These are phyloP conservation scores for Detonula confervacea DNA, from an alignment of 352 stramenopile species.

Conservation along the genomic window DNA sequence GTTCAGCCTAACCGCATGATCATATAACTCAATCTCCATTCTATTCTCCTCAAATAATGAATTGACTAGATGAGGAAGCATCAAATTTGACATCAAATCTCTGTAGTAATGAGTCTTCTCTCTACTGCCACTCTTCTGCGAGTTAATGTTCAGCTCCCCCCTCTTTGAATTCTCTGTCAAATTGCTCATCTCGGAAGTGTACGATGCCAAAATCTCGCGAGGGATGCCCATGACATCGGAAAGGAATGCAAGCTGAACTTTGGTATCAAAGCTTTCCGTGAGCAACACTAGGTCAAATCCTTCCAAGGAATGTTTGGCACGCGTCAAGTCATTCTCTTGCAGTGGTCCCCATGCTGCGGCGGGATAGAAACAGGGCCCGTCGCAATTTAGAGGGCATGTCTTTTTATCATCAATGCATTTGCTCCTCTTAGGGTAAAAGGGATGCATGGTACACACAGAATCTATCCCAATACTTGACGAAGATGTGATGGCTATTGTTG, in stretches of 20 bases:
- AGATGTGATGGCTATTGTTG: too few species aligned
- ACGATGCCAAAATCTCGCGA: not conserved
- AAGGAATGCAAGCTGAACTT: not conserved
- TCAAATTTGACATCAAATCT: not conserved
- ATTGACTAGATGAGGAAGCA: not conserved
- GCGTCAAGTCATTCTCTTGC: not conserved
- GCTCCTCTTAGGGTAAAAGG: not conserved
- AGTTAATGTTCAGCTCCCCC: not conserved
- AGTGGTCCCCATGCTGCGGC: not conserved
- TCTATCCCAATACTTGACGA: too few species aligned
- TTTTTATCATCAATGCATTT: not conserved
- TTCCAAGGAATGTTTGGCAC: not conserved
- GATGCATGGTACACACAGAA: slow-evolving; percentile 5
- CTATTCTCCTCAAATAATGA: slow-evolving; percentile 13
- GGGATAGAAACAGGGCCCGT: not conserved
- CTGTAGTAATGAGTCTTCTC: slow-evolving; percentile 4
- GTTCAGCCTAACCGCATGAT: slow-evolving; percentile 2
- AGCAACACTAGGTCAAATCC: not conserved
- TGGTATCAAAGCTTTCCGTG: not conserved
- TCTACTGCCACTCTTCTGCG: not conserved
- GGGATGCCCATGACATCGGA: not conserved
- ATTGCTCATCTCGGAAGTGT: too few species aligned
- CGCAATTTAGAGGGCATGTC: not conserved
- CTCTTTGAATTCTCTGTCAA: too few species aligned
- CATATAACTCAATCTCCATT: slow-evolving; percentile 7